These are phyloP conservation scores for Schizonepeta tenuifolia DNA, from an alignment of 257 asterid species.

Conservation along the genomic window DNA sequence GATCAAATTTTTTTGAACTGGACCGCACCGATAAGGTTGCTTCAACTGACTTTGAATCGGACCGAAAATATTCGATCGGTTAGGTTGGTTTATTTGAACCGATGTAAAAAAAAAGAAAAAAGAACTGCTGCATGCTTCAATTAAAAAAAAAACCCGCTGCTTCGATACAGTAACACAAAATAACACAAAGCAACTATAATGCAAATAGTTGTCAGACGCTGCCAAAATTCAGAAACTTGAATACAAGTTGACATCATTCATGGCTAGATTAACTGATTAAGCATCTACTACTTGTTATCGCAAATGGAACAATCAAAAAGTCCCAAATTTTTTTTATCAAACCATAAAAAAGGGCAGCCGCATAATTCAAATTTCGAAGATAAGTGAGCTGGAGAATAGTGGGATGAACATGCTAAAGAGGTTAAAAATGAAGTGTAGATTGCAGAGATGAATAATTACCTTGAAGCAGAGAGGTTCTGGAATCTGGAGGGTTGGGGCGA, in stretches of 20 bases:
- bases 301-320: background rate
- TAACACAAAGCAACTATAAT: background rate
- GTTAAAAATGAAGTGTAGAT: background rate
- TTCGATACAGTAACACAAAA: no score
- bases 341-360: background rate
- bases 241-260: background rate
- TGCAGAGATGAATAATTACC: slow-evolving; percentile 43
- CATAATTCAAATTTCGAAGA: slow-evolving; percentile 12
- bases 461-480: slow-evolving; percentile 36
- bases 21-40: no score
- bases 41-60: no score
- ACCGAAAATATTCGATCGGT: no score
- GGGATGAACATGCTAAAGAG: background rate
- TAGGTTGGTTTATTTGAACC: no score
- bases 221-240: background rate
- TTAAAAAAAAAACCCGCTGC: no score
- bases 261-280: background rate
- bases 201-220: background rate
- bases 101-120: no score
- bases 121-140: no score
- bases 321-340: background rate
- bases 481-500: slow-evolving; percentile 32
- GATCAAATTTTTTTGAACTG: no score
- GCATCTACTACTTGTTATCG: background rate
- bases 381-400: background rate